Evolutionary conservation across 306 rosid genomes (phyloP).

Genomic region (Sesbania bispinosa): DNA sequence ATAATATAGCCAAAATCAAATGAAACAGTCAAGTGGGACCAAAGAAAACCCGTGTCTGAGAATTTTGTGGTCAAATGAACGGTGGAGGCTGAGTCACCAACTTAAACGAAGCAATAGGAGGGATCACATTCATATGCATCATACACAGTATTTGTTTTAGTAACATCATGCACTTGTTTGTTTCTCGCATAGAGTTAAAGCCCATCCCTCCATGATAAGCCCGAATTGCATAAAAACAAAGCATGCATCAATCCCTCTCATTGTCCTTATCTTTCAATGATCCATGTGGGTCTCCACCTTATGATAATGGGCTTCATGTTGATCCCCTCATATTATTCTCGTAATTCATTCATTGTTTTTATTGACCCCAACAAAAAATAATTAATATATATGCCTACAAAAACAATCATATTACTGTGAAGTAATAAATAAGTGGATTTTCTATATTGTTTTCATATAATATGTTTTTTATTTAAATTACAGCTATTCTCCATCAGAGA

Average conservation of each 20-base stretch:
- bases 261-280: background rate
- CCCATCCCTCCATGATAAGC: background rate
- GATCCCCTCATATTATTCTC: background rate
- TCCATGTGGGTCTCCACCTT: background rate
- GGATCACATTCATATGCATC: background rate
- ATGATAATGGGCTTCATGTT: background rate
- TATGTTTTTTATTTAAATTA: no score
- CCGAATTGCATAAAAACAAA: background rate
- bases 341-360: background rate
- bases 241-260: background rate
- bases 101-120: background rate
- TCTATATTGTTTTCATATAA: no score
- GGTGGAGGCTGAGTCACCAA: background rate
- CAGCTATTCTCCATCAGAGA: no score
- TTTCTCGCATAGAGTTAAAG: background rate
- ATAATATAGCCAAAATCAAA: no score
- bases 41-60: background rate
- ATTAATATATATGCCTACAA: background rate
- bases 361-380: background rate
- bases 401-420: background rate
- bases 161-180: constrained; percentile 9
- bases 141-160: background rate
- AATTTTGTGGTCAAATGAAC: constrained; percentile 7
- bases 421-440: no score
- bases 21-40: background rate